phyloP scores from a whole-genome alignment of 129 eudicot genomes.

The Solidago caesia region DNA sequence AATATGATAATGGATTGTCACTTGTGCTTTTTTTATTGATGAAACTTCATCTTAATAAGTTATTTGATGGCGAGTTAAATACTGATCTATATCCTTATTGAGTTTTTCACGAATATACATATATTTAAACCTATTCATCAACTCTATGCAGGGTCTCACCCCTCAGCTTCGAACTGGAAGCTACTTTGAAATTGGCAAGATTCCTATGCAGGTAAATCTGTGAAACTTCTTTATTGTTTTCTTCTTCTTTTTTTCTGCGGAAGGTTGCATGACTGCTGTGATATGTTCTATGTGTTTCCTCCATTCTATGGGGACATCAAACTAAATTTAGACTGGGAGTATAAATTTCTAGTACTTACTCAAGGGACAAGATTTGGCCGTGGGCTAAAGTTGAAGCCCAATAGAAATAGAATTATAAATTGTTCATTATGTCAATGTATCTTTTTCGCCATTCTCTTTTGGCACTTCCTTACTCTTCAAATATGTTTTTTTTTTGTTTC shows the following conservation, averaged over 20 bases:
- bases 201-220: conserved; percentile 80
- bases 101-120: conserved; percentile 21
- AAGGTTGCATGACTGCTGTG: conserved; percentile 15
- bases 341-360: not conserved
- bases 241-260: not conserved
- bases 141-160: conserved; percentile 85
- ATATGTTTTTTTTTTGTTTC: not conserved
- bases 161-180: conserved; percentile 96
- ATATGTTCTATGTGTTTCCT: not conserved
- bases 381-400: not conserved
- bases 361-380: not conserved
- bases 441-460: not conserved
- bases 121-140: not conserved
- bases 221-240: conserved; percentile 2
- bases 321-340: conserved; percentile 1
- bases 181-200: conserved; percentile 92
- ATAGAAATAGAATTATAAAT: not conserved
- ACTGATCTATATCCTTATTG: conserved; percentile 8
- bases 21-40: not conserved
- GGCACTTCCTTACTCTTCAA: not conserved
- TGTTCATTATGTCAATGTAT: not conserved
- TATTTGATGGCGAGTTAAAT: not conserved
- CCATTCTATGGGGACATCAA: conserved; percentile 2
- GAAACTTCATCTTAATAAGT: conserved; percentile 10
- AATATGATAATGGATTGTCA: not conserved